Base-by-base conservation (phyloP, 2,329 filamentous ascomycete genomes). In the Pseudocercospora eumusae region DNA sequence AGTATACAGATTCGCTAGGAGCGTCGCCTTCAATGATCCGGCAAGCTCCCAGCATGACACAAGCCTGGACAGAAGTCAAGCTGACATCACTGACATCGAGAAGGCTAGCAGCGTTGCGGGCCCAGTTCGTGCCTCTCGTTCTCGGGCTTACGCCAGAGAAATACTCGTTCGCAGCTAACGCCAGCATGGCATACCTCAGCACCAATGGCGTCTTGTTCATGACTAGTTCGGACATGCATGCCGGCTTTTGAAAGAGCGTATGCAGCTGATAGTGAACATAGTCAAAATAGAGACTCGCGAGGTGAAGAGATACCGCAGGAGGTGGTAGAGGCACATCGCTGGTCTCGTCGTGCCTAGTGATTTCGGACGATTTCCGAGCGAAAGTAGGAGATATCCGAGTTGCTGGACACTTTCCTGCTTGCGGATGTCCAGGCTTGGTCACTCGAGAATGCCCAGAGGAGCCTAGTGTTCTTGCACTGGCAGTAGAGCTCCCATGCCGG, bases 201-300 rank as follows among this genome's bases (percentile, higher is more conserved):
- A 59, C 56, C 47, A 36, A 23, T 11, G 56, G 47, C 0, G 31
- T 59, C 13, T 36, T 50, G 9, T 42, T 42, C 56, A 53, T 59
- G 2, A 28, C 56, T 47, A 59, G 4, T 6, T 59, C 56, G 4
- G 56, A 45, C 56, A 59, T 59, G 47, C 53, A 59, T 20, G 45
- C 44, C 1, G 56, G 56, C 20, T 59, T 59, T 15, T 59, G 56
- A 10, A 59, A 59, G 9, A 59, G 20, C 11, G 56, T 59, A 11
- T 59, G 56, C 47, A 59, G 56, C 44, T 59, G 56, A 11, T 59
- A 45, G 18, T 59, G 56, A 31, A 59, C 53, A 33, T 59, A 59
- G 47, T 59, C 57, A 18, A 59, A 59, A 15, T 59, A 54, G 15
- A 59, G 10, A 3, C 47, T 59, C 7, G 57, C 57, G 18, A 59